Base-by-base conservation (phyloP, 1,139 yeast species). In the Zygotorulaspora mrakii region DNA sequence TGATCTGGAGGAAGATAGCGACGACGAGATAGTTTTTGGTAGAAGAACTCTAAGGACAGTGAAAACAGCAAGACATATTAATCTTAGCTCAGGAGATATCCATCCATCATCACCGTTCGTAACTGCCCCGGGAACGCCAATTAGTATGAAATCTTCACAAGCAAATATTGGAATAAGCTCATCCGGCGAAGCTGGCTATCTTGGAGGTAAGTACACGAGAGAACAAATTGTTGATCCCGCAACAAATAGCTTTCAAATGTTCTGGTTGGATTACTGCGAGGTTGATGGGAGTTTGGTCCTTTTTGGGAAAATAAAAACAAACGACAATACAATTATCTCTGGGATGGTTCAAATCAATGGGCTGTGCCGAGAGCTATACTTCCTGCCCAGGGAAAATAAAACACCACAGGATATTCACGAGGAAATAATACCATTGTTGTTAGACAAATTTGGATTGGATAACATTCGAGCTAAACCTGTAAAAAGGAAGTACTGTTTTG, bases 231-330 rank as follows among this genome's bases (percentile, higher is more conserved):
- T 67, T 2, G 66, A 64, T 13, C 57, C 64, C 3, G 66, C 66
- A 1, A 70, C 71, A 2, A 74, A 70, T 35, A 59, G 73, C 3
- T 72, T 88, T 57, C 75, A 77, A 53, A 80, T 91, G 79, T 91
- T 75, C 59, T 94, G 97, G 97, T 67, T 84, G 27, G 99, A 94
- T 61, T 88, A 79, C 61, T 73, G 84, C 31, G 97, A 91, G 58
- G 76, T 82, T 14, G 87, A 82, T 42, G 74, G 74, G 48, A 66
- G 79, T 0, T 65, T 94, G 31, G 66, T 87, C 12, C 69, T 91
- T n/a, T 91, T 84, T 59, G 99, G 99, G 38, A 88, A 88, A 57
- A 72, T 82, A 7, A 67, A 71, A 46, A 72, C 88, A 4, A 69
- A 70, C 20, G 79, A 80, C 39, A 80, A 56, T 9, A 68, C 70